phyloP scores from a whole-genome alignment of 306 rosid genomes.

The Prinsepia uniflora region DNA sequence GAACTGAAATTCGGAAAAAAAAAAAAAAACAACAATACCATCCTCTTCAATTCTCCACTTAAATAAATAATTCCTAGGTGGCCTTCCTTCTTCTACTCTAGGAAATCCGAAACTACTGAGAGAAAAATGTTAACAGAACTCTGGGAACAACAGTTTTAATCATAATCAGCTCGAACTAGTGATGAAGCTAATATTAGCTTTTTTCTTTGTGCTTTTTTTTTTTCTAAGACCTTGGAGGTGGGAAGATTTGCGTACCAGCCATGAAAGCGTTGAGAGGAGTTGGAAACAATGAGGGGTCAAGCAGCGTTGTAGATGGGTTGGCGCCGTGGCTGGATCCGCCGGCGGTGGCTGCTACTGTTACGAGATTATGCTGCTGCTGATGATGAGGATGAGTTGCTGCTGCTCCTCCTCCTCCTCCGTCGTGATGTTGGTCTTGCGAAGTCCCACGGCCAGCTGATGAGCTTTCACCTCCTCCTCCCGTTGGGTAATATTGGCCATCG shows the following conservation, averaged over 20 bases:
- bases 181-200: background rate
- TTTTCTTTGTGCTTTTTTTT: background rate
- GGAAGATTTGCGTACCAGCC: conserved; percentile 98
- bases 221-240: conserved; percentile 65
- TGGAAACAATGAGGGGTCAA: conserved; percentile 73
- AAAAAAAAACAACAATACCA: conserved; percentile 27
- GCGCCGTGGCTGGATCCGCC: conserved; percentile 8
- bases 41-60: conserved; percentile 8
- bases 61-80: conserved; percentile 6
- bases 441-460: conserved; percentile 51
- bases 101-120: too few relatives aligned
- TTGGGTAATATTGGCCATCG: conserved; percentile 41
- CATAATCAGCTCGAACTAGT: background rate
- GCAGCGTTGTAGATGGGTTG: conserved; percentile 33
- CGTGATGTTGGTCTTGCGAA: conserved; percentile 2
- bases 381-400: background rate
- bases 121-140: too few relatives aligned
- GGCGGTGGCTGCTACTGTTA: conserved; percentile 33
- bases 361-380: conserved; percentile 38
- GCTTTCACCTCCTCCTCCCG: conserved; percentile 41
- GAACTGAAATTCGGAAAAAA: conserved; percentile 45
- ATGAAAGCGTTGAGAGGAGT: conserved; percentile 80
- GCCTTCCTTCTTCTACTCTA: conserved; percentile 17
- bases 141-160: too few relatives aligned
- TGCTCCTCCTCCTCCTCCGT: conserved; percentile 26